Percentiles rank a stretch among this genome's conserved stretches.
These are phyloP conservation scores for Colletotrichum truncatum DNA, from an alignment of 2,329 filamentous ascomycete species.

Conservation along the genomic window DNA sequence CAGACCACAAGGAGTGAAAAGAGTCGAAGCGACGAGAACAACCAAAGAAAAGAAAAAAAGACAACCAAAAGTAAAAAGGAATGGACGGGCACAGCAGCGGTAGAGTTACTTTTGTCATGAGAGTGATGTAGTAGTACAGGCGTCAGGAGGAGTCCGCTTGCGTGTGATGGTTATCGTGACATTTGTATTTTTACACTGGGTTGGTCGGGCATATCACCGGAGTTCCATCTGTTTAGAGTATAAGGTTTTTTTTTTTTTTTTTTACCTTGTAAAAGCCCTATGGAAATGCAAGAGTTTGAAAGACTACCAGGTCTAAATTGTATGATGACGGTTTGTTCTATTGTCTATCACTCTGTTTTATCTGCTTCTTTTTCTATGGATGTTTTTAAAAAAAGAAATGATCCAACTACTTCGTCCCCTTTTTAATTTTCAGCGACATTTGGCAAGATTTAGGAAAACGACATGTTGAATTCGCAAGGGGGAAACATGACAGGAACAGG, in stretches of 20 bases:
- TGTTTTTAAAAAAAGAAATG: background rate
- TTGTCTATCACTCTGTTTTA: background rate
- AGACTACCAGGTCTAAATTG: background rate
- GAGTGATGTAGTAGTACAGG: conserved; percentile 20
- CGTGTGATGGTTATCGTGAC: background rate
- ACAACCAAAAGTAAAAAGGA: too few relatives aligned
- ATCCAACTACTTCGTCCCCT: background rate
- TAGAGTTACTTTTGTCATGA: too few relatives aligned
- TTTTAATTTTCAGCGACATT: background rate
- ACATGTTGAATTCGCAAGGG: conserved; percentile 32
- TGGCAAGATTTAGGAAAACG: conserved; percentile 5
- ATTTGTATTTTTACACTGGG: background rate
- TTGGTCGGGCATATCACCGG: conserved; percentile 7
- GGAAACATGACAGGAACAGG: background rate
- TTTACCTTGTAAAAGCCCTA: background rate
- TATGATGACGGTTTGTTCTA: background rate
- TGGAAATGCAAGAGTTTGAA: background rate
- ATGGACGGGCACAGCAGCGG: too few relatives aligned
- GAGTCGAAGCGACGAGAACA: background rate
- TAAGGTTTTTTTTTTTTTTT: conserved; percentile 9
- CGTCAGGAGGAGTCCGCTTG: background rate
- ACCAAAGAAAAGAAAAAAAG: conserved; percentile 1
- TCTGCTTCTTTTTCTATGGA: background rate
- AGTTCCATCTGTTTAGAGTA: conserved; percentile 26
- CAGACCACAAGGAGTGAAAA: conserved; percentile 37